Conservation (phyloP, 371 early-diverging fungal species). For the Apophysomyces sp. region DNA sequence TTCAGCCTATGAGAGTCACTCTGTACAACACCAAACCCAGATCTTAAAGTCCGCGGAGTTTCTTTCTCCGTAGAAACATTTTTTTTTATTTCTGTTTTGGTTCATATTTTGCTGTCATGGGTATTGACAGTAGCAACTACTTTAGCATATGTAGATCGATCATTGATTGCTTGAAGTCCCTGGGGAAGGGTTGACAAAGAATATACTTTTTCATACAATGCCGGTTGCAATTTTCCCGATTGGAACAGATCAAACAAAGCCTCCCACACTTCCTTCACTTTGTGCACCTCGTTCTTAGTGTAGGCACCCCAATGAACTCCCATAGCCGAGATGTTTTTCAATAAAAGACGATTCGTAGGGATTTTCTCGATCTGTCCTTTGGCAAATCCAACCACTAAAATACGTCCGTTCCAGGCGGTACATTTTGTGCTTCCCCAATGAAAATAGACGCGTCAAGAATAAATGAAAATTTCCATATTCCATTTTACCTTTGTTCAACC, state of each 20-base stretch:
- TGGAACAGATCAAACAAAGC: conserved; percentile 67
- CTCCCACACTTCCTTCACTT: conserved; percentile 71
- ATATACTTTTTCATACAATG: conserved; percentile 71
- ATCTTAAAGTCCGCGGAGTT: not conserved
- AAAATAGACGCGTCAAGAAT: too few relatives aligned
- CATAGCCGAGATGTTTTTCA: conserved; percentile 76
- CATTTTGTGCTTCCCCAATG: conserved; percentile 56
- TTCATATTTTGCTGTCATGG: conserved; percentile 29
- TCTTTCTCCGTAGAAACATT: not conserved
- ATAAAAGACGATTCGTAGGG: conserved; percentile 75
- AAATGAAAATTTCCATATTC: too few relatives aligned
- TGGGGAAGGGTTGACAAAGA: conserved; percentile 65
- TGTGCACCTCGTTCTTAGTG: conserved; percentile 60
- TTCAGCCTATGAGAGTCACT: not conserved
- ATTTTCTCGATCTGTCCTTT: conserved; percentile 82
- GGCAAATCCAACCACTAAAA: conserved; percentile 88
- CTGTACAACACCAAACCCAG: not conserved
- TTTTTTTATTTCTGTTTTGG: not conserved
- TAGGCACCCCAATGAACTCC: conserved; percentile 80
- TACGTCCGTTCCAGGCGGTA: conserved; percentile 84
- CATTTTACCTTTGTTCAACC: conserved; percentile 57
- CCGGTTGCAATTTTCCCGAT: conserved; percentile 62
- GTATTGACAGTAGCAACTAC: conserved; percentile 57
- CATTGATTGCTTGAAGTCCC: conserved; percentile 72
- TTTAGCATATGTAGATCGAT: conserved; percentile 79